Evolutionary conservation across 1,284 basidiomycete species (phyloP).

Genomic region (Malassezia japonica): DNA sequence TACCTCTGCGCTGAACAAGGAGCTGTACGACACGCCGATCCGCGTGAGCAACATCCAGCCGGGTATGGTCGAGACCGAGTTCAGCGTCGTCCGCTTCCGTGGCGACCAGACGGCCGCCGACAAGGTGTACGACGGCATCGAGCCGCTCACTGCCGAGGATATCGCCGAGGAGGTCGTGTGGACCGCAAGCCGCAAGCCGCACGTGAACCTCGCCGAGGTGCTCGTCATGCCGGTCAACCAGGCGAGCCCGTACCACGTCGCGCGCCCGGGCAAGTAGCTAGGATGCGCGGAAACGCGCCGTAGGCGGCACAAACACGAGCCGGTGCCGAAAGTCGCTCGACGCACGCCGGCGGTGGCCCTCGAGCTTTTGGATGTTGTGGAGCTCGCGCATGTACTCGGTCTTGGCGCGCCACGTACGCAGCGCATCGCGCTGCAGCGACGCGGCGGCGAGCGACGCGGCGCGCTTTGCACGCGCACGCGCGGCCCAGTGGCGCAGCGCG

Average conservation of each 20-base stretch:
- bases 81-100: slow-evolving; percentile 31
- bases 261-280: neutral
- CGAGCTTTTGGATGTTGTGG: neutral
- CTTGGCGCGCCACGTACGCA: slow-evolving; percentile 5
- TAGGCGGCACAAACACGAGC: neutral
- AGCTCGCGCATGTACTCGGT: neutral
- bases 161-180: slow-evolving; percentile 91
- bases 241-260: slow-evolving; percentile 35
- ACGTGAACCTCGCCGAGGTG: slow-evolving; percentile 46
- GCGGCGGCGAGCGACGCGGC: neutral
- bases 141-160: slow-evolving; percentile 39
- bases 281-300: neutral
- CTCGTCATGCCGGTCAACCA: slow-evolving; percentile 40
- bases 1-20: slow-evolving; percentile 68
- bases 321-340: neutral
- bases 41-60: slow-evolving; percentile 43
- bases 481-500: slow-evolving; percentile 2
- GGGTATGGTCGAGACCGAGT: slow-evolving; percentile 73
- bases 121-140: slow-evolving; percentile 42
- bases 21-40: slow-evolving; percentile 67
- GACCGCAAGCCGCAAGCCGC: slow-evolving; percentile 62
- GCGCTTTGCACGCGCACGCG: neutral
- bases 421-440: slow-evolving; percentile 1
- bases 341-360: neutral
- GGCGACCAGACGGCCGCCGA: slow-evolving; percentile 29